phyloP scores from a whole-genome alignment of 2,329 filamentous ascomycete species.

The Plectosphaerella sp. region DNA sequence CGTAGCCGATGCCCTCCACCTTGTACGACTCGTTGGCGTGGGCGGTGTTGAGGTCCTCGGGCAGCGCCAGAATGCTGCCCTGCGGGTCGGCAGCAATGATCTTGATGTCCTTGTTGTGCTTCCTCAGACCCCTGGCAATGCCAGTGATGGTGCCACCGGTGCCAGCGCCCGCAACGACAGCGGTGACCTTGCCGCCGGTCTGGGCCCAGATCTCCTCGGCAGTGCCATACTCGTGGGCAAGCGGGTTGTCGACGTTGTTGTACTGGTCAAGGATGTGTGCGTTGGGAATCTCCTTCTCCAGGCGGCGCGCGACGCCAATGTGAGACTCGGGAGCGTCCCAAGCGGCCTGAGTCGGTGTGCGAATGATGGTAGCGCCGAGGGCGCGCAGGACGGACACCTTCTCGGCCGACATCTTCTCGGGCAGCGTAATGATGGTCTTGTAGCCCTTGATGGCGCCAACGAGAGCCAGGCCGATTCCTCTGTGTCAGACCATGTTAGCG shows the following conservation, averaged over 20 bases:
- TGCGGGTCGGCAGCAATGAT: constrained; percentile 89
- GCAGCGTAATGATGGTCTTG: constrained; percentile 96
- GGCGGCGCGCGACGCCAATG: constrained; percentile 85
- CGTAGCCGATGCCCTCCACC: constrained; percentile 97
- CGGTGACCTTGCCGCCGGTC: constrained; percentile 76
- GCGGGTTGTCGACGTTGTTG: constrained; percentile 83
- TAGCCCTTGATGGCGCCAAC: constrained; percentile 96
- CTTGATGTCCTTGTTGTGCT: constrained; percentile 81
- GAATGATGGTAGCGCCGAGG: constrained; percentile 93
- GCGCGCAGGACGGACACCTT: constrained; percentile 94
- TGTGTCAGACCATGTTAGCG: constrained; percentile 26
- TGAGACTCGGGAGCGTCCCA: constrained; percentile 94
- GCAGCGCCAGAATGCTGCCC: constrained; percentile 85
- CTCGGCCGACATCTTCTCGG: constrained; percentile 98
- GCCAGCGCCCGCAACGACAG: constrained; percentile 85
- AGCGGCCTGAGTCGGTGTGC: constrained; percentile 92
- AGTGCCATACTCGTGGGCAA: constrained; percentile 90
- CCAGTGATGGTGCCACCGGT: constrained; percentile 96
- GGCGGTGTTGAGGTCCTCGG: constrained; percentile 73
- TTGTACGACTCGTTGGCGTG: constrained; percentile 85
- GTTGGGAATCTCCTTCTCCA: constrained; percentile 94
- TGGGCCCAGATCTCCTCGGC: constrained; percentile 96
- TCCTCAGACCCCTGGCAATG: constrained; percentile 76
- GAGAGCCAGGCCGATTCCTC: constrained; percentile 87
- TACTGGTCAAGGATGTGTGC: constrained; percentile 98